Percentiles rank a stretch among this genome's conserved stretches.
Conservation (phyloP, 208 protist genomes). For the Acanthamoeba comandoni region DNA sequence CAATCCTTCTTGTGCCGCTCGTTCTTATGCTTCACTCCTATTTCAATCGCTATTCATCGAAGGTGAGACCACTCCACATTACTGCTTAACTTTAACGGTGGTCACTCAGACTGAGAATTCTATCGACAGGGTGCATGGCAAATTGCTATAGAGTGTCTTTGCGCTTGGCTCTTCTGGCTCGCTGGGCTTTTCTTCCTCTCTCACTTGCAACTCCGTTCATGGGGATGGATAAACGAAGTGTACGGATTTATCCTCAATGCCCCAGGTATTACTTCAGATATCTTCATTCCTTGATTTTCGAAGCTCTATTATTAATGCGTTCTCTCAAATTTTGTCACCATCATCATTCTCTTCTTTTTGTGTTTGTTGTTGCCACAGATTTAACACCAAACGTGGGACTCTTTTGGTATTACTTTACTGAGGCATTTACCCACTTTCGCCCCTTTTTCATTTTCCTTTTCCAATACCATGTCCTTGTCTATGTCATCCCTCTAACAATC, state of each 20-base stretch:
- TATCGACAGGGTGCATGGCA: no score
- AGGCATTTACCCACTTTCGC: conserved; percentile 70
- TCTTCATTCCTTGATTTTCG: no score
- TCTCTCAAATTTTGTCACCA: no score
- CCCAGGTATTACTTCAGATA: background rate
- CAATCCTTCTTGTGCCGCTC: conserved; percentile 45
- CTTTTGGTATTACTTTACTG: conserved; percentile 76
- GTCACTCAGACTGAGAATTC: background rate
- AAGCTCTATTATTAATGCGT: no score
- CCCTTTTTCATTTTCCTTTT: conserved; percentile 75
- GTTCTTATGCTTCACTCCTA: conserved; percentile 37
- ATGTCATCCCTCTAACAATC: conserved; percentile 54
- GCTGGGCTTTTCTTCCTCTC: conserved; percentile 55
- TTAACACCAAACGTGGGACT: conserved; percentile 73
- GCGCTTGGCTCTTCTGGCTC: conserved; percentile 11
- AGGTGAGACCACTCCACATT: background rate
- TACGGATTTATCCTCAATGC: conserved; percentile 72
- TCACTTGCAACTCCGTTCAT: conserved; percentile 24
- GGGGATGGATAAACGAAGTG: conserved; percentile 55
- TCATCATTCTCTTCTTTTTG: background rate
- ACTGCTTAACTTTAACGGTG: background rate
- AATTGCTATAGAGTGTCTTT: no score
- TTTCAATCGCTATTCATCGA: conserved; percentile 11
- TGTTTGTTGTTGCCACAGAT: background rate
- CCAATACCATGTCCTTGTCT: conserved; percentile 71